Evolutionary conservation across 345 rosid species (phyloP).

Genomic region (Diplotaxis tenuifolia): DNA sequence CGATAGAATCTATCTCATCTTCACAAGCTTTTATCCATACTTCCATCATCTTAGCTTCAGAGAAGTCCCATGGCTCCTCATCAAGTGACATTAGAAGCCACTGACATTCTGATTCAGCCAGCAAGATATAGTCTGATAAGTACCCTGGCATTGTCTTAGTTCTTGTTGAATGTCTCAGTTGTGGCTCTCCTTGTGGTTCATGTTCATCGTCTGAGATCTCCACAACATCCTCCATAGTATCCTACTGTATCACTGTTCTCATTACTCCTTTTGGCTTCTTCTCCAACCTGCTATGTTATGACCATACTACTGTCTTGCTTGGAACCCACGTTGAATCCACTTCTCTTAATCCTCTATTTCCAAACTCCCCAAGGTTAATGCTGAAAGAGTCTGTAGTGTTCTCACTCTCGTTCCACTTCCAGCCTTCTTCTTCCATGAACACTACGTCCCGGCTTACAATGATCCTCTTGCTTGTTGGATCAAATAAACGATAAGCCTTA

Average conservation of each 20-base stretch:
- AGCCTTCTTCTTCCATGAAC: background rate
- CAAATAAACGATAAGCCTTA: no score
- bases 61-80: background rate
- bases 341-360: no score
- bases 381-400: background rate
- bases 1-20: no score
- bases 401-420: background rate
- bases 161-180: background rate
- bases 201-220: background rate
- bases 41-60: background rate
- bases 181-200: background rate
- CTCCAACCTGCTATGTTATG: no score
- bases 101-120: background rate
- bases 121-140: background rate
- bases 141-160: background rate
- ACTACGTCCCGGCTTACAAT: background rate
- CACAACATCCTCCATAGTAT: background rate
- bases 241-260: no score
- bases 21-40: background rate
- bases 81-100: no score
- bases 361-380: background rate
- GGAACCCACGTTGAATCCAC: background rate
- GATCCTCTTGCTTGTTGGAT: no score
- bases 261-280: no score
- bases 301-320: no score